Evolutionary conservation across 129 eudicot genomes (phyloP), one percentile per base, ranked within the genome.

Genomic region (Dittrichia graveolens): DNA sequence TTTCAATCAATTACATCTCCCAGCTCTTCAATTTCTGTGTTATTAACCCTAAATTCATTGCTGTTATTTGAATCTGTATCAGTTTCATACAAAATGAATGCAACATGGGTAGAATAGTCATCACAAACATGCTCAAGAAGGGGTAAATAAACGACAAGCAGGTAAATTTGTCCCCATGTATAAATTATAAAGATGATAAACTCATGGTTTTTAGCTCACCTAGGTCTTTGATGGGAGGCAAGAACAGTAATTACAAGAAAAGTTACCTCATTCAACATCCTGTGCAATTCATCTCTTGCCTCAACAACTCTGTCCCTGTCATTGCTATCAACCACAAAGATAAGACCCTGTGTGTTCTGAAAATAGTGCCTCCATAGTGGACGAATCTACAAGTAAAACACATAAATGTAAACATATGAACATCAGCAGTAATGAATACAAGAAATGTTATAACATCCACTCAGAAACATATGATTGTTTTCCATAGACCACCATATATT

Each of bases 321-420:
- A 49, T 89, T 89, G 88, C 96, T 89, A 69, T 89, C 96, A 39
- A 86, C 89, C 89, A 86, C 96, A 84, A 89, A 88, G 82, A 88
- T 85, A 53, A 88, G 95, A 42, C 95, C 95, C 60, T 88, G 95
- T 8, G 90, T 88, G 85, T 85, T 88, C 75, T 89, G 96, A 79
- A 85, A 89, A 78, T 89, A 89, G 76, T 89, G 89, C 84, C 92
- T 86, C 96, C 96, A 89, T 82, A 89, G 65, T 71, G 96, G 92
- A 59, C 96, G 92, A 68, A 89, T 89, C 96, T 89, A 83, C 55
- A 80, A 14, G 56, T 5, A 69, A 48, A 43, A 60, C 46, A 70
- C 59, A 52, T 18, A 59, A 41, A 65, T 40, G 43, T 19, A 47
- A 1, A 46, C 24, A 63, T 18, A 73, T 14, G 44, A 45, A 58